Evolutionary conservation across 495 filamentous ascomycete genomes (phyloP), one percentile per base, ranked within the genome.

Genomic region (Lasiosphaeria hispida): DNA sequence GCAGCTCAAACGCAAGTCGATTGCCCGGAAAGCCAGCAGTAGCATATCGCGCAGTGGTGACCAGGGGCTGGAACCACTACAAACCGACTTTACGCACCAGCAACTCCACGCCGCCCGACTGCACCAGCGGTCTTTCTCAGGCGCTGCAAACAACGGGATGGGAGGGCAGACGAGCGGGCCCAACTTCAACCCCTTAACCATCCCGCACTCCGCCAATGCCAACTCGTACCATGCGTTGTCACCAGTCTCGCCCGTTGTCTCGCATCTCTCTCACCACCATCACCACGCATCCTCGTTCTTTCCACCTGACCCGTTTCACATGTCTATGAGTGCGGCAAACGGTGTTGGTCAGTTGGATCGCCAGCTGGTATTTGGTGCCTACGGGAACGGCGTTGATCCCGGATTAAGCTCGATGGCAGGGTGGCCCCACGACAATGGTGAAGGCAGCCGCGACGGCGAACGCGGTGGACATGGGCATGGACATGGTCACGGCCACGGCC

Each of bases 291-390:
- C 73, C 53, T 41, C 74, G 56, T 67, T 81, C 48, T 83, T 73
- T 75, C 78, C 75, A 55, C 77, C 51, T 56, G 73, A 78, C 44
- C 61, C 77, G 1, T 71, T 80, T 42, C 66, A 68, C 15, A 60
- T 78, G 17, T 68, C 79, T 7, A 51, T 69, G 1, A 58, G 38
- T 15, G 40, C 66, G 8, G 49, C 74, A 68, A 34, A 80, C 38
- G 71, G 69, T 17, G 67, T 83, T 49, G 80, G 82, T 3, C 85
- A 88, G 63, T 80, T 92, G 9, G 89, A 91, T 65, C 81, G 88
- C 0, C 89, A 91, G 62, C 84, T 92, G 48, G 86, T 91, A 10
- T 90, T 90, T 61, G 86, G 86, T 57, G 88, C 87, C 0, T 92
- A 91, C 63, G 77, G 78, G n/a, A 83, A 63, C n/a, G 53, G 57